Evolutionary conservation across 371 early-diverging fungal genomes (phyloP).

Genomic region (Rhizopus delemar): DNA sequence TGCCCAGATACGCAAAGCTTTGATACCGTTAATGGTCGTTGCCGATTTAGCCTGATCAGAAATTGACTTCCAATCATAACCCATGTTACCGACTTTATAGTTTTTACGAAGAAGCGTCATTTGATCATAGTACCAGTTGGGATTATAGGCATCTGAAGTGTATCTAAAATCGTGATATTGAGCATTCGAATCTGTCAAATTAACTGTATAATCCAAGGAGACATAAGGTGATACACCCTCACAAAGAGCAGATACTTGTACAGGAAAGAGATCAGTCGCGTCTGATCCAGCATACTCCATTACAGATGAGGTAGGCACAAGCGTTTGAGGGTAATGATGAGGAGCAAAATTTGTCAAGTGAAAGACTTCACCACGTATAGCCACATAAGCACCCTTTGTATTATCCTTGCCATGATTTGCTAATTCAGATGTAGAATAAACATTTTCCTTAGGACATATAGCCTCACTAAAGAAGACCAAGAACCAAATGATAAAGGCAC

Average conservation of each 20-base stretch:
- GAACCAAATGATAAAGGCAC: slow-evolving; percentile 83
- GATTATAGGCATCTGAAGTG: slow-evolving; percentile 28
- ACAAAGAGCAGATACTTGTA: slow-evolving; percentile 67
- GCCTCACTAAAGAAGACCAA: slow-evolving; percentile 85
- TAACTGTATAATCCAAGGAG: slow-evolving; percentile 33
- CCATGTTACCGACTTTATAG: slow-evolving; percentile 50
- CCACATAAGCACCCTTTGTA: slow-evolving; percentile 49
- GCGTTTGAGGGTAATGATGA: slow-evolving; percentile 55
- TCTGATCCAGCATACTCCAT: slow-evolving; percentile 69
- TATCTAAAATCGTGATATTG: slow-evolving; percentile 47
- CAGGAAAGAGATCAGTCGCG: slow-evolving; percentile 69
- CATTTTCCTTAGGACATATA: slow-evolving; percentile 84
- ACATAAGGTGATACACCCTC: slow-evolving; percentile 39
- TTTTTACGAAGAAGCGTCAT: slow-evolving; percentile 49
- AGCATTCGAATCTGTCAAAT: slow-evolving; percentile 37
- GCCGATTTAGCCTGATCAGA: slow-evolving; percentile 29
- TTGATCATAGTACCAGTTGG: slow-evolving; percentile 54
- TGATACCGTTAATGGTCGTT: slow-evolving; percentile 28
- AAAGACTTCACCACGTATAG: slow-evolving; percentile 77
- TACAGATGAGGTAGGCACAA: slow-evolving; percentile 53
- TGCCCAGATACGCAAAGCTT: slow-evolving; percentile 52
- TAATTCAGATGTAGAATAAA: slow-evolving; percentile 65
- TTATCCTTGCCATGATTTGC: slow-evolving; percentile 36
- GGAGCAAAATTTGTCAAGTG: slow-evolving; percentile 64
- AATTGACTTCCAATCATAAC: slow-evolving; percentile 30